phyloP scores from a whole-genome alignment of 208 protist genomes.

The Angomonas ambiguus region DNA sequence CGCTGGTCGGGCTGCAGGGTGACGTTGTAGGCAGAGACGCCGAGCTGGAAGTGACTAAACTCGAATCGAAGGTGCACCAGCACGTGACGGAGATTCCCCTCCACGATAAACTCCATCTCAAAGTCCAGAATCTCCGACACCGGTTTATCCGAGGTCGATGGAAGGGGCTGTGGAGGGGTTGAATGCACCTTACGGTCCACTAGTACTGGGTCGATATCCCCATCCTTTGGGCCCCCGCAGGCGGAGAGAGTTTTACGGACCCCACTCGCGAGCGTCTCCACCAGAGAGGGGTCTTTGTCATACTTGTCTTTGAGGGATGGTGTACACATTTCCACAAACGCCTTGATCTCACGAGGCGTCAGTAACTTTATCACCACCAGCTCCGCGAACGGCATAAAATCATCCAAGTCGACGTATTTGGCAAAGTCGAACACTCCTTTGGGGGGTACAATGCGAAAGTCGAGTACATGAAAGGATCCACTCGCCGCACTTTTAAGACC shows the following conservation, averaged over 20 bases:
- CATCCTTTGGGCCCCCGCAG: conserved; percentile 24
- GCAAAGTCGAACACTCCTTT: conserved; percentile 52
- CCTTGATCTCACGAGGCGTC: conserved; percentile 14
- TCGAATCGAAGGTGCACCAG: conserved; percentile 58
- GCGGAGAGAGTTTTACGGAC: conserved; percentile 40
- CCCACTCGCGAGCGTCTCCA: conserved; percentile 36
- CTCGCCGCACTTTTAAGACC: conserved; percentile 10
- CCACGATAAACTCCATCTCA: conserved; percentile 58
- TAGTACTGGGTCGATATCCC: conserved; percentile 24
- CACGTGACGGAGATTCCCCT: conserved; percentile 39
- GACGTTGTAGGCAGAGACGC: conserved; percentile 58
- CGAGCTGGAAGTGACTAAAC: conserved; percentile 51
- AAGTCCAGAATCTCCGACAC: conserved; percentile 29
- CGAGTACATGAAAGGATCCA: conserved; percentile 60
- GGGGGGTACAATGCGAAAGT: conserved; percentile 59
- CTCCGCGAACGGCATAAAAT: conserved; percentile 73
- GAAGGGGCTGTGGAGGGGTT: conserved; percentile 5
- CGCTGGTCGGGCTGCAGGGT: conserved; percentile 46
- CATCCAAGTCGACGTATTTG: conserved; percentile 48
- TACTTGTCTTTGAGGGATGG: conserved; percentile 63
- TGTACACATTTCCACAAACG: conserved; percentile 9
- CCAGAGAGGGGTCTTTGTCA: conserved; percentile 17
- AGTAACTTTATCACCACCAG: conserved; percentile 66
- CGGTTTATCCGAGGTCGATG: conserved; percentile 1
- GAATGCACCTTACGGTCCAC: conserved; percentile 21